Evolutionary conservation across 192 early-diverging fungal species (phyloP).

Genomic region (Haplosporangium gracile): DNA sequence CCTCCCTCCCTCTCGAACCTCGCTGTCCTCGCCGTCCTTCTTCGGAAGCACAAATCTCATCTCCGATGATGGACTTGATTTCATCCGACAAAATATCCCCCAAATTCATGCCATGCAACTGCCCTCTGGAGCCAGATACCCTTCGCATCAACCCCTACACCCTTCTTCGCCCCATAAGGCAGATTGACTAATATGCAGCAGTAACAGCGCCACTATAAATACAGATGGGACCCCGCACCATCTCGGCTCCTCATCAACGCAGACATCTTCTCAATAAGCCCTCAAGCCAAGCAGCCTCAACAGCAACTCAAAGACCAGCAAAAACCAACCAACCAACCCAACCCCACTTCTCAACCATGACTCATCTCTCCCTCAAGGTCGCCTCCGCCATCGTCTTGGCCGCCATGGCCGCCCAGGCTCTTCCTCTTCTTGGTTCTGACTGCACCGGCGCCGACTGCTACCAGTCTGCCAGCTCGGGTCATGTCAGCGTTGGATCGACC

Average conservation of each 20-base stretch:
- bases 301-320: not conserved
- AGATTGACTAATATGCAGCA: too few relatives aligned
- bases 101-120: not conserved
- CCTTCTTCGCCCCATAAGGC: too few relatives aligned
- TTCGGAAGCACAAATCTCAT: conserved; percentile 2
- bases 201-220: not conserved
- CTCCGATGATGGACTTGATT: not conserved
- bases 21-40: not conserved
- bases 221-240: not conserved
- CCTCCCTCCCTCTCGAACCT: not conserved
- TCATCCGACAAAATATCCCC: not conserved
- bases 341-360: not conserved
- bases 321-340: not conserved
- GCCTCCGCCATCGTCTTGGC: conserved; percentile 20
- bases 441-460: conserved; percentile 21
- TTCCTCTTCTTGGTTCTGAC: conserved; percentile 18
- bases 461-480: conserved; percentile 32
- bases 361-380: conserved; percentile 23
- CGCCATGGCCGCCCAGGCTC: conserved; percentile 17
- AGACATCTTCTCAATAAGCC: not conserved
- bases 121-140: too few relatives aligned
- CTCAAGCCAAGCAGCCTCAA: not conserved
- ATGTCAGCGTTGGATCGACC: conserved; percentile 24
- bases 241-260: not conserved
- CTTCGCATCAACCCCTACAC: too few relatives aligned